Evolutionary conservation across 2,329 filamentous ascomycete species (phyloP).

Genomic region (Byssothecium circinans): DNA sequence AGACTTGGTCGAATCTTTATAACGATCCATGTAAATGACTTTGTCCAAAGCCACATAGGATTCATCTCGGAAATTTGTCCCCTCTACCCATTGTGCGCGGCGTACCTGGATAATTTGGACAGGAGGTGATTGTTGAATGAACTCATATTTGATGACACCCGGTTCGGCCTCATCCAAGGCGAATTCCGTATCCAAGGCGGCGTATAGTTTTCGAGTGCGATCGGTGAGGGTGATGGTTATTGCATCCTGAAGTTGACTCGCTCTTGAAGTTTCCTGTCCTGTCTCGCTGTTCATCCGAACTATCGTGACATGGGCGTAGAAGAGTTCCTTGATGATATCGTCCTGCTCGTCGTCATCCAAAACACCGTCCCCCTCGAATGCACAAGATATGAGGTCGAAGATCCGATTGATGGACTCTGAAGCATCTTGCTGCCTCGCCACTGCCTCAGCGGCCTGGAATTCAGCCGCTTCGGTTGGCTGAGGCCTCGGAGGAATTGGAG

Average conservation of each 20-base stretch:
- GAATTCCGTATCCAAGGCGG: conserved; percentile 82
- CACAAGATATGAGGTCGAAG: conserved; percentile 85
- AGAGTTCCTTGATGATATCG: conserved; percentile 68
- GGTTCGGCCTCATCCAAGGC: conserved; percentile 70
- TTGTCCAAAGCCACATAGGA: conserved; percentile 76
- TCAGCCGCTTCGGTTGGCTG: conserved; percentile 28
- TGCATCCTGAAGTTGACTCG: conserved; percentile 62
- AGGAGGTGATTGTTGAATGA: conserved; percentile 68
- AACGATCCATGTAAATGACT: conserved; percentile 83
- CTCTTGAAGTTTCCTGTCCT: conserved; percentile 48
- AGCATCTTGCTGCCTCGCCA: conserved; percentile 82
- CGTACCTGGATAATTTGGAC: conserved; percentile 89
- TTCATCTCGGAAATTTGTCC: conserved; percentile 48
- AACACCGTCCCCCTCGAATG: conserved; percentile 71
- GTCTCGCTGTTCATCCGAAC: conserved; percentile 43
- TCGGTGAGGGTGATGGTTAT: conserved; percentile 62
- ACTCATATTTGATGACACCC: conserved; percentile 33
- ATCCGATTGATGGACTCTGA: conserved; percentile 94
- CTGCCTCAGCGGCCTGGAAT: conserved; percentile 57
- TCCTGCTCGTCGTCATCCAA: conserved; percentile 74
- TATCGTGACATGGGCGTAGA: conserved; percentile 50
- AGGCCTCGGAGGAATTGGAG: conserved; percentile 62
- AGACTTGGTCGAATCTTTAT: conserved; percentile 51
- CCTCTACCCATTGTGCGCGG: conserved; percentile 71
- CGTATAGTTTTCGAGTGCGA: conserved; percentile 70